Evolutionary conservation across 805 yeast species (phyloP).

Genomic region (Yarrowia osloensis): DNA sequence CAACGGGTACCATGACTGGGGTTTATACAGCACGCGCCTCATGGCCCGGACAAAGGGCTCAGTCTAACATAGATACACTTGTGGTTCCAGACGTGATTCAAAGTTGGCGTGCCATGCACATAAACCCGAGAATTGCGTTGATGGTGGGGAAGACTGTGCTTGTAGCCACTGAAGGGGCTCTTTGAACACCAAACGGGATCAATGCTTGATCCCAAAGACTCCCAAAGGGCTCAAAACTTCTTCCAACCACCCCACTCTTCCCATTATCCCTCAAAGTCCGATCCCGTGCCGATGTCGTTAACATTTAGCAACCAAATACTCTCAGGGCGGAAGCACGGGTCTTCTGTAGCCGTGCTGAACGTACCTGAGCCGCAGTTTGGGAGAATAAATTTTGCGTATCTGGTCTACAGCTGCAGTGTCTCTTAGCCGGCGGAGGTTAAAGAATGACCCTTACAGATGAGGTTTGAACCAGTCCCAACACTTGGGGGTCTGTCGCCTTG

Average conservation of each 20-base stretch:
- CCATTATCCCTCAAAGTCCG: neutral
- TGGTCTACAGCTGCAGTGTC: slow-evolving; percentile 10
- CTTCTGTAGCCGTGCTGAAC: slow-evolving; percentile 20
- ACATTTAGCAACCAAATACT: slow-evolving; percentile 16
- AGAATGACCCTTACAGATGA: slow-evolving; percentile 21
- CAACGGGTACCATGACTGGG: slow-evolving; percentile 27
- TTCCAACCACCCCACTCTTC: neutral
- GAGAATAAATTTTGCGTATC: neutral
- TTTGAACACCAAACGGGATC: neutral
- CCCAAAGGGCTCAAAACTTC: no score
- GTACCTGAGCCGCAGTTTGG: slow-evolving; percentile 28
- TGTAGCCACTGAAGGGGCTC: neutral
- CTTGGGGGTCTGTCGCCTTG: neutral
- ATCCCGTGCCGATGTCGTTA: neutral
- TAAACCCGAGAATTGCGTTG: slow-evolving; percentile 13
- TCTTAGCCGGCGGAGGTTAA: slow-evolving; percentile 1
- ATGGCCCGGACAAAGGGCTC: neutral
- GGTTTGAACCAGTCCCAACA: neutral
- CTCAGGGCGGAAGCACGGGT: slow-evolving; percentile 30
- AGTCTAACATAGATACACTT: neutral
- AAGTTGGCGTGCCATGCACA: neutral
- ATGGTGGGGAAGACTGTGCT: slow-evolving; percentile 1
- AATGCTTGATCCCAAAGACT: no score
- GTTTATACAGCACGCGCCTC: slow-evolving; percentile 28
- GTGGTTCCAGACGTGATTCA: slow-evolving; percentile 18